Evolutionary conservation across 495 filamentous ascomycete genomes (phyloP).

Genomic region (Alectoria sarmentosa): DNA sequence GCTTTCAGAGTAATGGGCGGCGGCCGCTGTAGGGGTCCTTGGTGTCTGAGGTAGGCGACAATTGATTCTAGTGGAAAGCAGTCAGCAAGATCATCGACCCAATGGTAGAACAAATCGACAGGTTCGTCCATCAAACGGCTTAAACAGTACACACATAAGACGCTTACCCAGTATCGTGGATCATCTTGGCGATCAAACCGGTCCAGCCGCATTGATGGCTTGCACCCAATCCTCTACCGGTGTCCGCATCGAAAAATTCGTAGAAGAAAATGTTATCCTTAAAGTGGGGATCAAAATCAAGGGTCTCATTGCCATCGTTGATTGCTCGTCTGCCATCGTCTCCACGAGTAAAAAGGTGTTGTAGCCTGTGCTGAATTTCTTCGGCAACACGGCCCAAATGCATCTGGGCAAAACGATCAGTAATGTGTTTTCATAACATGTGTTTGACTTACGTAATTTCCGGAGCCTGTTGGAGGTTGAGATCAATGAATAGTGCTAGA

Average conservation of each 20-base stretch:
- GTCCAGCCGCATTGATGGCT: conserved; percentile 98
- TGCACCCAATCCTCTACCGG: conserved; percentile 79
- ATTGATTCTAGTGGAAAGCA: conserved; percentile 50
- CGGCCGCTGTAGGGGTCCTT: conserved; percentile 71
- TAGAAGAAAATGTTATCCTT: conserved; percentile 92
- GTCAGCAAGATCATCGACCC: conserved; percentile 18
- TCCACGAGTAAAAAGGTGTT: conserved; percentile 78
- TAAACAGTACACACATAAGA: no score
- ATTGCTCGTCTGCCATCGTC: conserved; percentile 82
- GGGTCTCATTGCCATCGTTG: conserved; percentile 70
- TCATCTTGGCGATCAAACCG: conserved; percentile 91
- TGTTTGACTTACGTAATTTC: no score
- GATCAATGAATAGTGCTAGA: no score
- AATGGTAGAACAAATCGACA: neutral
- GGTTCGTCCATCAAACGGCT: neutral
- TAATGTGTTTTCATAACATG: no score
- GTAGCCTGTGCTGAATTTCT: conserved; percentile 89
- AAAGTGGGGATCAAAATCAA: conserved; percentile 90
- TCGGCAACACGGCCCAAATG: conserved; percentile 94
- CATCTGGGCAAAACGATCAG: conserved; percentile 43
- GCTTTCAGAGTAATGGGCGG: conserved; percentile 47
- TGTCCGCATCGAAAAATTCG: conserved; percentile 95
- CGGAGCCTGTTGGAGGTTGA: no score
- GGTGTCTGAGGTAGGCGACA: conserved; percentile 93
- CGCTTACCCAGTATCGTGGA: conserved; percentile 73